Conservation (phyloP, 2,329 filamentous ascomycete species). For the Davidsoniella neocaledoniae region DNA sequence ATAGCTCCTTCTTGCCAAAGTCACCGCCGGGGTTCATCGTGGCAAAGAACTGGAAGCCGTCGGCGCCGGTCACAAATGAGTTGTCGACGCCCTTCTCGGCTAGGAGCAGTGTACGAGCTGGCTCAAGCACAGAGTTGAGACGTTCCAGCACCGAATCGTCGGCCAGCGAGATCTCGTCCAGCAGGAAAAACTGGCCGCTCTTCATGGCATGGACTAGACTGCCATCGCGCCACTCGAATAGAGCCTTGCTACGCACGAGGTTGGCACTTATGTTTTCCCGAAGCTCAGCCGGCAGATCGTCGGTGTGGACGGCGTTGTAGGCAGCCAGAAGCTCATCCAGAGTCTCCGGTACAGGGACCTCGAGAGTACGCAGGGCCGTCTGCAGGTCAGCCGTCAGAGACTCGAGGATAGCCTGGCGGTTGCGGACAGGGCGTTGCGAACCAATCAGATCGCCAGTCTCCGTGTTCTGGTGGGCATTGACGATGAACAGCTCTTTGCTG, state of each 20-base stretch:
- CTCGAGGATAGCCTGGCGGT: slow-evolving; percentile 56
- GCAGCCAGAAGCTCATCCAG: slow-evolving; percentile 17
- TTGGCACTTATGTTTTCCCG: slow-evolving; percentile 29
- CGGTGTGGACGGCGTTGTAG: slow-evolving; percentile 29
- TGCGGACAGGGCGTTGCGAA: slow-evolving; percentile 79
- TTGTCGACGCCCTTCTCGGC: slow-evolving; percentile 85
- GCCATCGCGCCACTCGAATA: slow-evolving; percentile 95
- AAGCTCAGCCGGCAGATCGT: slow-evolving; percentile 25
- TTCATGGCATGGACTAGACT: slow-evolving; percentile 91
- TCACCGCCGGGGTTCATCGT: slow-evolving; percentile 99
- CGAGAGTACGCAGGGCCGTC: slow-evolving; percentile 27
- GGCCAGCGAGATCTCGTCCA: slow-evolving; percentile 94
- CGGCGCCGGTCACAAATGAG: slow-evolving; percentile 56
- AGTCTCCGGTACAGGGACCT: background rate
- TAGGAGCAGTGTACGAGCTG: slow-evolving; percentile 67
- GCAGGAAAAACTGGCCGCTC: slow-evolving; percentile 71
- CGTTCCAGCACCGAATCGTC: slow-evolving; percentile 95
- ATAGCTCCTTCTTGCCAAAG: slow-evolving; percentile 95
- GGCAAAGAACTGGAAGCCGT: slow-evolving; percentile 87
- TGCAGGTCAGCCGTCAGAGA: slow-evolving; percentile 45
- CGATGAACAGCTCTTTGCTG: slow-evolving; percentile 60
- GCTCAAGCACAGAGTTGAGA: slow-evolving; percentile 89
- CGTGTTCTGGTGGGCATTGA: slow-evolving; percentile 96
- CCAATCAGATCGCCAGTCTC: slow-evolving; percentile 96
- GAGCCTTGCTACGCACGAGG: slow-evolving; percentile 52